Base-by-base conservation (phyloP, 2,329 filamentous ascomycete species). In the Westerdykella aurantiaca region DNA sequence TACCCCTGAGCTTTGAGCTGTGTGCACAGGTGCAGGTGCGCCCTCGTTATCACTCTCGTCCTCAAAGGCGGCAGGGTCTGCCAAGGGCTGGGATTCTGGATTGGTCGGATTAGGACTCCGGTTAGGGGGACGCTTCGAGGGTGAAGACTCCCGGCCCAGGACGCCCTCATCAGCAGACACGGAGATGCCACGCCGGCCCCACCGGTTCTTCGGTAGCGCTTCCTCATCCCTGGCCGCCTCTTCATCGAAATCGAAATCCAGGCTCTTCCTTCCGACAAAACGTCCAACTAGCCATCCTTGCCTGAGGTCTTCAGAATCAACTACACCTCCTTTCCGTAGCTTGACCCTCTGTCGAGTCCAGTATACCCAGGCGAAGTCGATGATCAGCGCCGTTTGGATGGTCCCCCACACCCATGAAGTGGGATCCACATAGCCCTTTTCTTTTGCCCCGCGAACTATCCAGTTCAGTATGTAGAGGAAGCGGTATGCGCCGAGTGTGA, bases 311-410 rank as follows among this genome's bases (percentile, higher is more conserved):
- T 96, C 90, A 4, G 85, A 84, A 62, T 97, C 91, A 12, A 97
- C 88, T 14, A 96, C 77, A 6, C 88, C 88, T 37, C 91, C 91
- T 53, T 81, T 83, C 49, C 91, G 80, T 13, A 97, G 82, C 82
- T 96, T 96, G 61, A 97, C 89, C 45, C 90, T 81, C 72, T 96
- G 91, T 51, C 91, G 80, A 10, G 85, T 86, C 72, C 87, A 96
- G 74, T 97, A 97, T 1, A 97, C 89, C 89, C 90, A 96, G 31
- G 88, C 89, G 64, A 97, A 97, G 69, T 97, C 91, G 55, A 90
- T 66, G 68, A 96, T 96, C 35, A 96, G 80, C 1, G 85, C 82
- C 0, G 89, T 96, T 71, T 97, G 91, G 21, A 97, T 74, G 47
- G 94, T 72, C 44, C 91, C 91, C 59, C 95, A 96, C 48, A 94